Evolutionary conservation across 2,329 filamentous ascomycete species (phyloP).

Genomic region (Calcarisporium arbuscula): DNA sequence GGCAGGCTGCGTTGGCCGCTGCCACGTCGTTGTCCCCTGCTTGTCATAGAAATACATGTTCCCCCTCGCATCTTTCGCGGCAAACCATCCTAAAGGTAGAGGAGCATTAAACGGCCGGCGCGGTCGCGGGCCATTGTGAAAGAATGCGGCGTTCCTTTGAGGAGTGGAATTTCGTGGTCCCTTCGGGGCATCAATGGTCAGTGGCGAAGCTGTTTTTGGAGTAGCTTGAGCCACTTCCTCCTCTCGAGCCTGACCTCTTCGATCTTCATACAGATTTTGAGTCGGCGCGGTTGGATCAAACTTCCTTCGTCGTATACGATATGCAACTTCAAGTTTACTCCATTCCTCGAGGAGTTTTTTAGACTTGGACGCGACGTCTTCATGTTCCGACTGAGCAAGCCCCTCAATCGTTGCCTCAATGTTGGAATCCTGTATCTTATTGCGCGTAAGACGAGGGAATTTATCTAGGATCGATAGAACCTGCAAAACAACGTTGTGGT

Average conservation of each 20-base stretch:
- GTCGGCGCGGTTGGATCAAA: conserved; percentile 59
- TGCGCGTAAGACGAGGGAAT: conserved; percentile 84
- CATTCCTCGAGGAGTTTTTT: conserved; percentile 71
- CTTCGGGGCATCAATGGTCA: conserved; percentile 48
- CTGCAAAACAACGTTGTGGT: conserved; percentile 83
- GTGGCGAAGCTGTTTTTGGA: conserved; percentile 35
- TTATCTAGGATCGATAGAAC: conserved; percentile 83
- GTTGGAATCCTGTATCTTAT: conserved; percentile 95
- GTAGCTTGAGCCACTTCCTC: conserved; percentile 26
- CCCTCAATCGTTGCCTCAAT: conserved; percentile 77
- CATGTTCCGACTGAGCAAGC: conserved; percentile 62
- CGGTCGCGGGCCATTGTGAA: conserved; percentile 36
- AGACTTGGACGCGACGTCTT: conserved; percentile 67
- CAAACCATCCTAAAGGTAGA: conserved; percentile 81
- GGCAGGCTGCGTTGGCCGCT: conserved; percentile 64
- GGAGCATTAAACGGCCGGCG: conserved; percentile 49
- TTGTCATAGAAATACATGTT: conserved; percentile 82
- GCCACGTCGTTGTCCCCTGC: conserved; percentile 74
- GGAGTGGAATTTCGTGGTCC: conserved; percentile 54
- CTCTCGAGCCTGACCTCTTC: conserved; percentile 45
- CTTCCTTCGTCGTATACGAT: conserved; percentile 89
- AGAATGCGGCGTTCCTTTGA: conserved; percentile 47
- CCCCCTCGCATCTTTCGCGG: conserved; percentile 63
- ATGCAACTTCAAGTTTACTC: conserved; percentile 84
- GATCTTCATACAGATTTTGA: conserved; percentile 55